Base-by-base conservation (phyloP, 345 rosid genomes). In the thale cress (Arabidopsis thaliana) region DNA sequence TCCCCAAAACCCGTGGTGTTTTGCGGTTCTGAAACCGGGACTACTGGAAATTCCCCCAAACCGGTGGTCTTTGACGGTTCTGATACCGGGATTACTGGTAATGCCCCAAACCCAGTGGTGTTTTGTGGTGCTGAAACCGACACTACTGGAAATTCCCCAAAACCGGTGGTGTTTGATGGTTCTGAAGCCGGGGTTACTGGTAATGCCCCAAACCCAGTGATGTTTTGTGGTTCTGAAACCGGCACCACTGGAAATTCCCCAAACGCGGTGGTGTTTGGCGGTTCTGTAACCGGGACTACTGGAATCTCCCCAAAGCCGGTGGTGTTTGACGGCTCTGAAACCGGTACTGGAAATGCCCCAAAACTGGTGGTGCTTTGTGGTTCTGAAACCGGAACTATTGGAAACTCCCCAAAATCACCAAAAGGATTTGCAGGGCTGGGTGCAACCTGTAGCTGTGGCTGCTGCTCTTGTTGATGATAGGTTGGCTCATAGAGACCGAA, bases 391-490 rank as follows among this genome's bases (percentile, higher is more conserved):
- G 42, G 30, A 11, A 4, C n/a, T 16, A 46, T 8, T 25, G 69
- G 32, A 25, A 46, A 20, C 32, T 11, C 57, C 4, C 10, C 79
- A 59, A 68, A 33, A 74, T 93, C 96, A 23, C 94, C 94, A 51
- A 91, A 93, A 40, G 98, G 98, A 82, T 93, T 93, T 53, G 92
- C 42, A 6, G 86, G 71, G 73, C 48, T 72, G 77, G 62, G 79
- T 85, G 78, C 67, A 83, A 85, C 23, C 56, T 85, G 83, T 46
- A 65, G 85, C 62, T 84, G 89, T 10, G 66, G 36, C 13, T 61
- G 76, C 71, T 62, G 90, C 71, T 53, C 77, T 3, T 67, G 85
- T 9, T 73, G 87, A 59, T 84, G 85, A 60, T 74, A 83, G 5
- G 83, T 34, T 11, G 91, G 85, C 33, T 92, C 85, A 79, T 83